Evolutionary conservation across 768 basidiomycete genomes (phyloP).

Genomic region (Jaapia argillacea): DNA sequence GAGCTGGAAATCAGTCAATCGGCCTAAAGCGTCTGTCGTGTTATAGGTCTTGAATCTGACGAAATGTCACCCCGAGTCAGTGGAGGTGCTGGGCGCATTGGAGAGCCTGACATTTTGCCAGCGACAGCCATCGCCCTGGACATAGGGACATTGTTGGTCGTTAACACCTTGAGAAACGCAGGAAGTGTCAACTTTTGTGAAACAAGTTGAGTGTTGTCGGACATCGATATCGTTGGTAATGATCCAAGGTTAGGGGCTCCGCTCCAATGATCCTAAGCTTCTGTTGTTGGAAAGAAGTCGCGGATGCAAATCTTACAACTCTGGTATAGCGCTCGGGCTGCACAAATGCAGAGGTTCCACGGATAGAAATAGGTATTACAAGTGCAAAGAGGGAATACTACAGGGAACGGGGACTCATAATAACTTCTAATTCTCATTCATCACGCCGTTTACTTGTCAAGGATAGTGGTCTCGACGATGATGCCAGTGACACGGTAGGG

Average conservation of each 20-base stretch:
- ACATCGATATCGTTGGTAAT: too few relatives aligned
- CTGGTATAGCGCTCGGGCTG: too few relatives aligned
- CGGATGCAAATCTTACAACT: too few relatives aligned
- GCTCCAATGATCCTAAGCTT: too few relatives aligned
- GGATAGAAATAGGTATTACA: too few relatives aligned
- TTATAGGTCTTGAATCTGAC: constrained; percentile 40
- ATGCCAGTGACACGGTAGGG: constrained; percentile 91
- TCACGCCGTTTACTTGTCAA: constrained; percentile 42
- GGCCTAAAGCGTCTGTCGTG: constrained; percentile 44
- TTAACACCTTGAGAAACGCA: constrained; percentile 19
- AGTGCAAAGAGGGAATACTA: too few relatives aligned
- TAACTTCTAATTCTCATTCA: too few relatives aligned
- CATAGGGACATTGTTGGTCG: constrained; percentile 16
- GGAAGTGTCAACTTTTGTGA: background rate
- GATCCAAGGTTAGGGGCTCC: too few relatives aligned
- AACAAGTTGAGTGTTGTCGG: too few relatives aligned
- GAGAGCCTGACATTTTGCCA: constrained; percentile 18
- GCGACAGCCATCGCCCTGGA: constrained; percentile 22
- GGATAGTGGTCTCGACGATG: constrained; percentile 80
- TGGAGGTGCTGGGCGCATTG: background rate
- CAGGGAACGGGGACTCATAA: too few relatives aligned
- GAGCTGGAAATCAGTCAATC: constrained; percentile 53
- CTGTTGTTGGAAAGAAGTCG: too few relatives aligned
- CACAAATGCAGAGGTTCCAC: too few relatives aligned
- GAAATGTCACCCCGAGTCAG: background rate